Evolutionary conservation across 352 stramenopile genomes (phyloP).

Genomic region (Phytophthora tubulina): DNA sequence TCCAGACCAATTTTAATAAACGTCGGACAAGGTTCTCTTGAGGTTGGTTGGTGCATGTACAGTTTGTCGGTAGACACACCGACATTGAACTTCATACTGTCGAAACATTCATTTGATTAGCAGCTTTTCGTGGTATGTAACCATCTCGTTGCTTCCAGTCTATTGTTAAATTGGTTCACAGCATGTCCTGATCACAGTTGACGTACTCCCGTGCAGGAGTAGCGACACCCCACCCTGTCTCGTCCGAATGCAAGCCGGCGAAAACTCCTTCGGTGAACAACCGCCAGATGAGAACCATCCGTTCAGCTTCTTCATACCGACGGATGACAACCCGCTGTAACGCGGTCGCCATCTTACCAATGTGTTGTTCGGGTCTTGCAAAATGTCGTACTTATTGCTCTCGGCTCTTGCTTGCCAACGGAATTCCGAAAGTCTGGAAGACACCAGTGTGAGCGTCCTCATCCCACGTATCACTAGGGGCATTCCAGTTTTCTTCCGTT

Average conservation of each 20-base stretch:
- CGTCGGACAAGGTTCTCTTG: conserved; percentile 2
- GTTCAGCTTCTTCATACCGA: not conserved
- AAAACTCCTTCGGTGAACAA: not conserved
- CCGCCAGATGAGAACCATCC: not conserved
- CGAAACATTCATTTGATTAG: not conserved
- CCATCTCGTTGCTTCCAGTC: not conserved
- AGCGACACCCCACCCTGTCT: not conserved
- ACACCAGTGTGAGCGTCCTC: not conserved
- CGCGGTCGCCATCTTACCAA: too few species aligned
- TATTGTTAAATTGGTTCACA: not conserved
- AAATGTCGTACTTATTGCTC: not conserved
- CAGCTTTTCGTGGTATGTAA: not conserved
- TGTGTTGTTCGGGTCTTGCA: not conserved
- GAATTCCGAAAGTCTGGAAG: not conserved
- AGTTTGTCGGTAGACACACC: not conserved
- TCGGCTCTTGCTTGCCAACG: too few species aligned
- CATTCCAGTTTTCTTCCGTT: not conserved
- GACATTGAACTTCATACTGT: not conserved
- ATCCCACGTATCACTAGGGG: not conserved
- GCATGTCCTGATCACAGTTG: not conserved
- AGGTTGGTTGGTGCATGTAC: not conserved
- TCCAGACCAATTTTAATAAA: not conserved
- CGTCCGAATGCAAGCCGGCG: not conserved
- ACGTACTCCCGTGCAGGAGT: not conserved
- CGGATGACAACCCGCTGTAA: not conserved